Percentiles rank a stretch among this genome's conserved stretches.
Evolutionary conservation across 169 alveolate species (phyloP).

Genomic region (Plasmodium inui): DNA sequence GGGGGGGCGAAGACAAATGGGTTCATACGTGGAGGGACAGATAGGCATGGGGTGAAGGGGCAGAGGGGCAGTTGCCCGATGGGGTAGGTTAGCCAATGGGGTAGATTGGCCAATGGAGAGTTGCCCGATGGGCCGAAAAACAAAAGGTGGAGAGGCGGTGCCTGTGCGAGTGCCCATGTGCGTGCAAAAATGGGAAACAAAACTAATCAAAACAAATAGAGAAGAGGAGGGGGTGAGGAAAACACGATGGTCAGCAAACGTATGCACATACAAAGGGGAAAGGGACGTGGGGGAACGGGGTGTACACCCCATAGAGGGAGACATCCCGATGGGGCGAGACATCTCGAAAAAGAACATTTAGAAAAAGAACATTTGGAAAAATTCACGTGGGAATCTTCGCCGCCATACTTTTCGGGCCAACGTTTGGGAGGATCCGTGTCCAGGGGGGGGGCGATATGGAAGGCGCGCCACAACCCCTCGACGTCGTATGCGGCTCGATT

Average conservation of each 20-base stretch:
- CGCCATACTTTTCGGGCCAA: no score
- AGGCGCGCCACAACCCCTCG: no score
- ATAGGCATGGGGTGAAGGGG: no score
- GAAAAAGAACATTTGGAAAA: no score
- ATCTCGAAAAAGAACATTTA: not conserved
- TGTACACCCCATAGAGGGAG: no score
- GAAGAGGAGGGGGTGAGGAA: not conserved
- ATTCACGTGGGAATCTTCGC: no score
- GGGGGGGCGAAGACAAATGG: not conserved
- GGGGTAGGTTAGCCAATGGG: not conserved
- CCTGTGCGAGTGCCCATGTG: not conserved
- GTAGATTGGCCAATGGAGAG: not conserved
- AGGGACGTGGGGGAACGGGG: no score
- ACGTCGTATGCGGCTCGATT: not conserved
- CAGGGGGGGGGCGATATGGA: not conserved
- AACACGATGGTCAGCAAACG: not conserved
- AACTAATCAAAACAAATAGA: not conserved
- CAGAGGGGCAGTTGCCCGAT: not conserved
- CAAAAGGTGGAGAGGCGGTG: not conserved
- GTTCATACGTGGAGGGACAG: not conserved
- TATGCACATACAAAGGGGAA: not conserved
- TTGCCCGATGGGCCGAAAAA: not conserved
- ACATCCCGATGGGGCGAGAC: no score
- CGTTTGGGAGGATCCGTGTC: no score
- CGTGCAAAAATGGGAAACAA: not conserved